Conservation (phyloP, 2,329 filamentous ascomycete species). For the Verticillium klebahnii region DNA sequence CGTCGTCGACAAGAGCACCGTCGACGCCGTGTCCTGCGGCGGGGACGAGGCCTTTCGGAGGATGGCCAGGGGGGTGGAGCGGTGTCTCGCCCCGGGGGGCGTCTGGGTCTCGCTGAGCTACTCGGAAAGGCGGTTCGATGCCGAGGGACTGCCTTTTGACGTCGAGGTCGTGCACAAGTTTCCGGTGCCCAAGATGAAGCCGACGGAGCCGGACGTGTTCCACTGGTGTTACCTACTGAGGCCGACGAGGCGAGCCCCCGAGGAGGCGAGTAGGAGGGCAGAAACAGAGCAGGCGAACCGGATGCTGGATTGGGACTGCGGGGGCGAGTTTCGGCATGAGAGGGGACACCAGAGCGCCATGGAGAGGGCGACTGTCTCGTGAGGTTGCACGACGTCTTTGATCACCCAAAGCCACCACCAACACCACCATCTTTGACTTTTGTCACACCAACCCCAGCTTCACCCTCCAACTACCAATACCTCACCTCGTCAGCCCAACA, state of each 20-base stretch:
- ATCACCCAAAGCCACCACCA: background rate
- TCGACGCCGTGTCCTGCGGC: slow-evolving; percentile 42
- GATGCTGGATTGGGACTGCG: background rate
- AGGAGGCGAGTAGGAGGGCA: background rate
- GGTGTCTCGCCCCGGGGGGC: slow-evolving; percentile 28
- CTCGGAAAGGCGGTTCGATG: slow-evolving; percentile 34
- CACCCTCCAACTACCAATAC: too few relatives aligned
- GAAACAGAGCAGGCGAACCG: background rate
- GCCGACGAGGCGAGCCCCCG: slow-evolving; percentile 13
- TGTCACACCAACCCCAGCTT: too few relatives aligned
- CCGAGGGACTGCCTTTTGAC: slow-evolving; percentile 32
- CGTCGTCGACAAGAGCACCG: slow-evolving; percentile 45
- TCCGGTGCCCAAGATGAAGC: slow-evolving; percentile 31
- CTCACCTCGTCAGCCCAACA: too few relatives aligned
- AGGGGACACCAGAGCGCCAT: background rate
- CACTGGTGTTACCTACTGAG: slow-evolving; percentile 40
- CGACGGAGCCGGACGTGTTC: slow-evolving; percentile 41
- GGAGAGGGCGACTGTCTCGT: background rate
- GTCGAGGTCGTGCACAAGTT: slow-evolving; percentile 37
- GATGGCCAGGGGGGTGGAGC: slow-evolving; percentile 32
- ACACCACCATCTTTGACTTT: too few relatives aligned
- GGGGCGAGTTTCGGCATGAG: background rate
- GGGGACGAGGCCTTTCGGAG: slow-evolving; percentile 29
- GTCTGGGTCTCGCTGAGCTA: slow-evolving; percentile 46
- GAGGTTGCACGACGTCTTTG: background rate